These are phyloP conservation scores for Spirogloea muscicola DNA, from an alignment of 139 green algal species.

Conservation along the genomic window DNA sequence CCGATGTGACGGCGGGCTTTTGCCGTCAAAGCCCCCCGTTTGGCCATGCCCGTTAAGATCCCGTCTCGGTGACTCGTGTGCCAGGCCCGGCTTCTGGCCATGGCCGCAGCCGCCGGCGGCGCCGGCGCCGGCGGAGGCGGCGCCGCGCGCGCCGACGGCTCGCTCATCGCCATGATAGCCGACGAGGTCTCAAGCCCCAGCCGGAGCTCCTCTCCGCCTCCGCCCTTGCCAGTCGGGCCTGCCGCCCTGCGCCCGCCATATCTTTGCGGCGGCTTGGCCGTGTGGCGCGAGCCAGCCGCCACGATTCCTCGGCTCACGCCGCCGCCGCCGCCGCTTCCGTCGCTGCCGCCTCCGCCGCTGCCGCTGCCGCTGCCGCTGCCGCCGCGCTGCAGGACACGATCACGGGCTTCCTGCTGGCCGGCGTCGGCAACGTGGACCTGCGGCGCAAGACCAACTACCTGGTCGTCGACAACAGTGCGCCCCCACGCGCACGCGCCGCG, in stretches of 20 bases:
- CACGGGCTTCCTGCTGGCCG: slow-evolving; percentile 94
- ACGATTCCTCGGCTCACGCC: not conserved
- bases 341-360: no score
- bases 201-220: not conserved
- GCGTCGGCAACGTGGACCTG: slow-evolving; percentile 90
- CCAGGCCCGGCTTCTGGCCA: no score
- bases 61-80: no score
- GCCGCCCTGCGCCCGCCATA: no score
- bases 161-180: slow-evolving; percentile 48
- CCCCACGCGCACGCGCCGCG: not conserved
- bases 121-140: slow-evolving; percentile 9
- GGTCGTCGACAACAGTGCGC: slow-evolving; percentile 84
- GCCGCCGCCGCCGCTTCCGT: no score
- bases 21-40: no score
- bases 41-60: no score
- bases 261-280: no score
- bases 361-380: not conserved
- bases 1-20: no score
- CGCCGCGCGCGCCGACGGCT: slow-evolving; percentile 33
- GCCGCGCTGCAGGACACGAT: slow-evolving; percentile 83
- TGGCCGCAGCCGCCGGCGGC: not conserved
- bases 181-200: slow-evolving; percentile 26
- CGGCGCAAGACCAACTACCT: slow-evolving; percentile 88
- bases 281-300: no score
- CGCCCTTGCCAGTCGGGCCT: no score